Conservation (phyloP, 2,329 filamentous ascomycete species). For the Fusarium denticulatum region DNA sequence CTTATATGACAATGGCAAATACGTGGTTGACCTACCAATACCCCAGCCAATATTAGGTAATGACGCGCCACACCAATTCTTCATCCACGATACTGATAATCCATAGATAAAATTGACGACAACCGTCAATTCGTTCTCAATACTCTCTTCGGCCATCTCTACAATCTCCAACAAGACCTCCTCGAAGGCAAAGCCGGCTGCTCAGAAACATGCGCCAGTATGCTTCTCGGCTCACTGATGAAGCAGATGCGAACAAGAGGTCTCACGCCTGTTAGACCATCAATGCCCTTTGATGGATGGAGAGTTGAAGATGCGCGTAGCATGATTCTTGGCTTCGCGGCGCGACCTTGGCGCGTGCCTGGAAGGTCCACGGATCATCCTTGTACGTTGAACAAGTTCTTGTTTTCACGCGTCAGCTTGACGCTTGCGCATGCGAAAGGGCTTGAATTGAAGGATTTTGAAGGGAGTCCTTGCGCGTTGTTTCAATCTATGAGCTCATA, state of each 20-base stretch:
- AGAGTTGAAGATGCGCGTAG: constrained; percentile 18
- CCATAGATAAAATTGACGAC: constrained; percentile 6
- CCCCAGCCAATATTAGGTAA: constrained; percentile 24
- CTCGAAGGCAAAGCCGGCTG: constrained; percentile 13
- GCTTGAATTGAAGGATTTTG: constrained; percentile 1
- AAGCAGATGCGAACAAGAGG: constrained; percentile 11
- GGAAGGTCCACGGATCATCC: constrained; percentile 21
- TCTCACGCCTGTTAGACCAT: neutral
- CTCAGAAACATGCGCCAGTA: constrained; percentile 16
- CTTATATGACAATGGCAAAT: constrained; percentile 3
- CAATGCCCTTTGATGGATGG: constrained; percentile 14
- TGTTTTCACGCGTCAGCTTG: constrained; percentile 3
- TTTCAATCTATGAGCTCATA: constrained; percentile 6
- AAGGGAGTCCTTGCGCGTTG: neutral
- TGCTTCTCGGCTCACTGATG: constrained; percentile 18
- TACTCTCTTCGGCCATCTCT: constrained; percentile 13
- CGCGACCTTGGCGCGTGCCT: constrained; percentile 16
- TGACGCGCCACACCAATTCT: fast-evolving
- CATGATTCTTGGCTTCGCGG: constrained; percentile 2
- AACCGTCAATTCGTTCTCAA: constrained; percentile 12
- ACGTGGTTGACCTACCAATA: constrained; percentile 11
- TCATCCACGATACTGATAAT: neutral
- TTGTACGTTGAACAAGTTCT: constrained; percentile 1
- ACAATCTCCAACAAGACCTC: constrained; percentile 17
- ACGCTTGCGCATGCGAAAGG: constrained; percentile 5